These are phyloP conservation scores for Colletotrichum karsti DNA, from an alignment of 2,329 filamentous ascomycete genomes.

Conservation along the genomic window DNA sequence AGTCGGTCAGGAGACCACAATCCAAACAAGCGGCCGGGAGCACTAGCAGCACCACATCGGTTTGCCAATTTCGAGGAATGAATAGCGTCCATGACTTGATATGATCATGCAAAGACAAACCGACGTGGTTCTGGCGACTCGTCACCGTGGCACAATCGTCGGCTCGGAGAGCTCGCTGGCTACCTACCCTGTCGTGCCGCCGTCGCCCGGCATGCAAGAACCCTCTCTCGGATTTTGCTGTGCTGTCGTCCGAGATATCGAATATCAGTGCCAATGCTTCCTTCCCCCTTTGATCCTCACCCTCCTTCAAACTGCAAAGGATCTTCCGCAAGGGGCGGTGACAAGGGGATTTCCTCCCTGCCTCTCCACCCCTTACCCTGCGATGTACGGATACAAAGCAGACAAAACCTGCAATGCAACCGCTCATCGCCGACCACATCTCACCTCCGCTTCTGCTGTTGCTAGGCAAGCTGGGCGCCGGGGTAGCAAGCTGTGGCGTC, in stretches of 20 bases:
- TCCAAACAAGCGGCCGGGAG: neutral
- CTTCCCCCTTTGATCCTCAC: neutral
- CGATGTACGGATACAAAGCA: slow-evolving; percentile 11
- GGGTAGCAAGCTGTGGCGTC: slow-evolving; percentile 1
- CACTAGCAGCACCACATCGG: neutral
- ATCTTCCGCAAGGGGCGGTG: slow-evolving; percentile 17
- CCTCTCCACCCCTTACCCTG: neutral
- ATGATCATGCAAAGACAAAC: neutral
- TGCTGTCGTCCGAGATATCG: slow-evolving; percentile 13
- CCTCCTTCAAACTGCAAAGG: slow-evolving; percentile 1
- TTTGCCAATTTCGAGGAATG: neutral
- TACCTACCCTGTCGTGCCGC: neutral
- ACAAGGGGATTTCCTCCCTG: slow-evolving; percentile 3
- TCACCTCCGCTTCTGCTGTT: neutral
- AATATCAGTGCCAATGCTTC: neutral
- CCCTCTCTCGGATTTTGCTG: neutral
- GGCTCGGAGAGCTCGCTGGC: neutral
- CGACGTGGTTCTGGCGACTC: neutral
- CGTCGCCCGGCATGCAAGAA: slow-evolving; percentile 1
- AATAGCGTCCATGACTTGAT: neutral
- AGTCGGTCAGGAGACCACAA: slow-evolving; percentile 18
- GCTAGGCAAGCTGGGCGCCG: neutral
- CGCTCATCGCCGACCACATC: slow-evolving; percentile 9
- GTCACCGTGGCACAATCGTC: neutral
- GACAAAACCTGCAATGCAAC: slow-evolving; percentile 12